Conservation (phyloP, 2,329 filamentous ascomycete genomes). For the Colletotrichum sojae region DNA sequence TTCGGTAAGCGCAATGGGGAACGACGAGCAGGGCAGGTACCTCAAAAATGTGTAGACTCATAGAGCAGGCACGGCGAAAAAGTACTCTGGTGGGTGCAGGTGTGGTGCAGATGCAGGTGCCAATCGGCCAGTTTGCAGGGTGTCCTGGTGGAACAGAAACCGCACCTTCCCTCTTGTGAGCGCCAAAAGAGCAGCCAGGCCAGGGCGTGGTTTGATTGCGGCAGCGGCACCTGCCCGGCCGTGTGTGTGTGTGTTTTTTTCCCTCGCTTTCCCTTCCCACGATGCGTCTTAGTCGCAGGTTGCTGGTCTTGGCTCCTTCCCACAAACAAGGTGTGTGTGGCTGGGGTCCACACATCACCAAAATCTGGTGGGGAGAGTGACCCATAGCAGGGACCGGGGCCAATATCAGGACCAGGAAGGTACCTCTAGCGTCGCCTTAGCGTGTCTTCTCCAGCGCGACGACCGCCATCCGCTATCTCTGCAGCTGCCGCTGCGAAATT, state of each 20-base stretch:
- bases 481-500: not conserved
- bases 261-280: constrained; percentile 29
- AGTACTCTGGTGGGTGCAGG: not conserved
- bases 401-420: constrained; percentile 30
- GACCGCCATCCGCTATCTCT: constrained; percentile 10
- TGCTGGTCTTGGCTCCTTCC: constrained; percentile 34
- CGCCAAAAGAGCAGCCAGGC: constrained; percentile 18
- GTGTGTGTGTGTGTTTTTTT: constrained; percentile 12
- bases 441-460: constrained; percentile 17
- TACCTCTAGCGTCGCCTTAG: constrained; percentile 25
- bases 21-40: not conserved
- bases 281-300: constrained; percentile 34
- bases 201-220: constrained; percentile 27
- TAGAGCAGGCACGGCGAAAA: not conserved
- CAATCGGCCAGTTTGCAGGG: constrained; percentile 26
- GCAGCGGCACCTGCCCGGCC: constrained; percentile 22
- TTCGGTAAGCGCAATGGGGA: constrained; percentile 30
- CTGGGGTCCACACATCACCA: constrained; percentile 33
- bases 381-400: not conserved
- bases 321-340: constrained; percentile 33
- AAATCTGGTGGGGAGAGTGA: constrained; percentile 13
- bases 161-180: constrained; percentile 38
- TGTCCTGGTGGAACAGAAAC: constrained; percentile 38
- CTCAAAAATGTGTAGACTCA: not conserved
- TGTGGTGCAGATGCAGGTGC: constrained; percentile 6